Percentiles rank a stretch among this genome's conserved stretches.
These are phyloP conservation scores for Triticum dicoccoides DNA, from an alignment of 176 grass and related monocot genomes.

Conservation along the genomic window DNA sequence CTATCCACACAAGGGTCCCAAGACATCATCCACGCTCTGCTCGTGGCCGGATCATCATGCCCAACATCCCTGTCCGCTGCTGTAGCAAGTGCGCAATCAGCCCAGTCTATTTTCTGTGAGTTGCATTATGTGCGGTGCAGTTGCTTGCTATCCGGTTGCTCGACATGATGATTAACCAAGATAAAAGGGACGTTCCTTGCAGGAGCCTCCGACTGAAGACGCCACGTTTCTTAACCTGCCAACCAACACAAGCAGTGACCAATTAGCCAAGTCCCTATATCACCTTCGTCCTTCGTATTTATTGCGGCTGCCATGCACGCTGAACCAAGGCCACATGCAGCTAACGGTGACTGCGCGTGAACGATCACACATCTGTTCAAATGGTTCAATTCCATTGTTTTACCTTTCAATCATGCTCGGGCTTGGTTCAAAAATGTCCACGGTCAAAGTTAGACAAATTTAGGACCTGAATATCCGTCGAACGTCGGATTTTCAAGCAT, in stretches of 20 bases:
- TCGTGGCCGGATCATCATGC: no score
- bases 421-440: no score
- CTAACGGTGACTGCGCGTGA: not conserved
- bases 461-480: no score
- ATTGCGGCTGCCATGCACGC: not conserved
- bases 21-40: no score
- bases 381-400: not conserved
- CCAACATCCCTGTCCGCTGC: not conserved
- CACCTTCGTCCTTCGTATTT: not conserved
- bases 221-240: not conserved
- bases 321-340: not conserved
- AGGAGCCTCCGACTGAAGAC: not conserved
- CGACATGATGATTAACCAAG: not conserved
- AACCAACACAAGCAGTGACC: not conserved
- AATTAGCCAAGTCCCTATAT: not conserved
- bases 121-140: not conserved
- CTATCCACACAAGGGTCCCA: no score
- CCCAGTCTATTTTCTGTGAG: not conserved
- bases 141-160: not conserved
- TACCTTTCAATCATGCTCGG: no score
- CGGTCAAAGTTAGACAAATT: no score
- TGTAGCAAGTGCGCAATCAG: not conserved
- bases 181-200: slow-evolving; percentile 18
- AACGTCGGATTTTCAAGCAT: no score
- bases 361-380: not conserved